Percentiles rank a stretch among this genome's conserved stretches.
Conservation (phyloP, 768 basidiomycete species). For the Leccinum variicolor region DNA sequence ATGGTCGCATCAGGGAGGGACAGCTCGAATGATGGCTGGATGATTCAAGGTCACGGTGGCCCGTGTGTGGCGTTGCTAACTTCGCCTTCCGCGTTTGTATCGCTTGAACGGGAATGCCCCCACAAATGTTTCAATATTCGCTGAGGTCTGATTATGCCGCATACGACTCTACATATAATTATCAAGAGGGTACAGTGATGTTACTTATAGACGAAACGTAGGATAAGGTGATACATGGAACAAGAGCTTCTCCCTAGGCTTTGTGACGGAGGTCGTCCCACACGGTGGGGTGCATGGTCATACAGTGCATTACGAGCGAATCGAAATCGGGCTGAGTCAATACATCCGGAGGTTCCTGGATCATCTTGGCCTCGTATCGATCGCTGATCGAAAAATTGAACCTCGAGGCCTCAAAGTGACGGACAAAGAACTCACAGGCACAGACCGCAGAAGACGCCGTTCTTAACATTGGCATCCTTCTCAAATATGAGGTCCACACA, state of each 20-base stretch:
- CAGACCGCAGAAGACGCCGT: conserved; percentile 40
- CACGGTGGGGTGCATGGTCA: conserved; percentile 43
- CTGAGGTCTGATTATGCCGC: conserved; percentile 5
- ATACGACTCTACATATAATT: conserved; percentile 12
- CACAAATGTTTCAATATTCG: neutral
- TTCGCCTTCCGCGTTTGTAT: no score
- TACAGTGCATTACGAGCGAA: conserved; percentile 47
- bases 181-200: conserved; percentile 8
- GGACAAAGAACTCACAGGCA: conserved; percentile 45
- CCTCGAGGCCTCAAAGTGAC: neutral
- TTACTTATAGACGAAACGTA: conserved; percentile 8
- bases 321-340: conserved; percentile 33
- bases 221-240: conserved; percentile 4
- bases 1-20: no score
- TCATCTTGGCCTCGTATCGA: conserved; percentile 26
- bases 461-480: conserved; percentile 27
- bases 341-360: conserved; percentile 29
- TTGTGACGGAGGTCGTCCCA: conserved; percentile 43
- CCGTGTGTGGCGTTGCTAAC: no score
- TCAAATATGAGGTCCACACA: conserved; percentile 39
- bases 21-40: no score
- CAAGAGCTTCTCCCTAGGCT: neutral
- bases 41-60: no score
- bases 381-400: conserved; percentile 14
- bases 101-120: neutral